Evolutionary conservation across 495 filamentous ascomycete genomes (phyloP).

Genomic region (Haplographium delicatum): DNA sequence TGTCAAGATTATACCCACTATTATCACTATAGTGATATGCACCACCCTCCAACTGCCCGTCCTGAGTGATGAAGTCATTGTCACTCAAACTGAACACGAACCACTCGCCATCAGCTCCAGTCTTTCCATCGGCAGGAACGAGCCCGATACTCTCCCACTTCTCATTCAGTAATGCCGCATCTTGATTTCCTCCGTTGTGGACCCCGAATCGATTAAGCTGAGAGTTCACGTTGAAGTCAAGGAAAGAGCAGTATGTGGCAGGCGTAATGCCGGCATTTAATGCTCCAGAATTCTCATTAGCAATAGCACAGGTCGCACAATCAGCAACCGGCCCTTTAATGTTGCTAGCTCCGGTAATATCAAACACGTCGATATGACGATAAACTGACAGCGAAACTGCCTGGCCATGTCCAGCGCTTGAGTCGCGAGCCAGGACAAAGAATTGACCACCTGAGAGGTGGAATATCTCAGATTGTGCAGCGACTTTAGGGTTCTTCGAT

Average conservation of each 20-base stretch:
- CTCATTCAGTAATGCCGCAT: slow-evolving; percentile 60
- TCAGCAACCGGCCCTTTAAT: slow-evolving; percentile 43
- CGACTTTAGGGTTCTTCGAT: slow-evolving; percentile 36
- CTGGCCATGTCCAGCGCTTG: slow-evolving; percentile 53
- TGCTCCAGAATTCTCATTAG: slow-evolving; percentile 42
- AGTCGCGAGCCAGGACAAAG: slow-evolving; percentile 67
- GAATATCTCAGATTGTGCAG: slow-evolving; percentile 70
- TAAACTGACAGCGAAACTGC: slow-evolving; percentile 51
- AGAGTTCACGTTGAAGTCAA: slow-evolving; percentile 67
- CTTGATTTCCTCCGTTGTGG: slow-evolving; percentile 60
- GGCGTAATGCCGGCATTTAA: slow-evolving; percentile 53
- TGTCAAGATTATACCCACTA: slow-evolving; percentile 60
- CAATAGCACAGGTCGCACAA: slow-evolving; percentile 40
- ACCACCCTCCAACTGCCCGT: slow-evolving; percentile 61
- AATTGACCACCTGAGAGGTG: slow-evolving; percentile 59
- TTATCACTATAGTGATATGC: slow-evolving; percentile 54
- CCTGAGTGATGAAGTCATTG: slow-evolving; percentile 78
- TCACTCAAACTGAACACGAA: slow-evolving; percentile 67
- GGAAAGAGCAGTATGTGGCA: slow-evolving; percentile 61
- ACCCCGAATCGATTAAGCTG: slow-evolving; percentile 64
- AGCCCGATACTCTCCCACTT: slow-evolving; percentile 76
- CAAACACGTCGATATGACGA: slow-evolving; percentile 70
- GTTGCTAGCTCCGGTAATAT: slow-evolving; percentile 59
- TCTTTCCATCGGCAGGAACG: slow-evolving; percentile 51
- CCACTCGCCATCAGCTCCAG: slow-evolving; percentile 40